These are phyloP conservation scores for Coemansia guatemalensis DNA, from an alignment of 192 early-diverging fungal species.

Conservation along the genomic window DNA sequence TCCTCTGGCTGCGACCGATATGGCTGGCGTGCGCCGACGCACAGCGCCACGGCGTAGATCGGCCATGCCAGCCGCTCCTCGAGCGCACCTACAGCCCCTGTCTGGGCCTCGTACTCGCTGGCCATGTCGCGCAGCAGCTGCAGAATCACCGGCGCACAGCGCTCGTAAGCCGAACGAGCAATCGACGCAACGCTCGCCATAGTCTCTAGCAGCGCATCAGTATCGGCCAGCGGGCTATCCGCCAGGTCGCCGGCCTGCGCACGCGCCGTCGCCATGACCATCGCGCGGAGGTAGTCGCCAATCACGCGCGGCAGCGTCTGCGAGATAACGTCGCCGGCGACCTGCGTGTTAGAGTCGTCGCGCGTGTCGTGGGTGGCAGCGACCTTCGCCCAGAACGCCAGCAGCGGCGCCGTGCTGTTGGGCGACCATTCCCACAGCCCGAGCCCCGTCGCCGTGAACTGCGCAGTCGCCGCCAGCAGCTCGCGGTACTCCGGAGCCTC, in stretches of 20 bases:
- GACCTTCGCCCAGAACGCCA: constrained; percentile 89
- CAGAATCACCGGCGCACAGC: constrained; percentile 55
- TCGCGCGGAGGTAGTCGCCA: constrained; percentile 53
- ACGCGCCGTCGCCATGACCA: constrained; percentile 38
- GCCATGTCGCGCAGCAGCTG: constrained; percentile 61
- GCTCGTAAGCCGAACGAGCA: constrained; percentile 67
- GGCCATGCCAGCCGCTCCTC: constrained; percentile 78
- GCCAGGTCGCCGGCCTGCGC: constrained; percentile 24
- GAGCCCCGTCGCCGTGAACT: constrained; percentile 43
- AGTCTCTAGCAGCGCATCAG: constrained; percentile 62
- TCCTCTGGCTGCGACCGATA: constrained; percentile 77
- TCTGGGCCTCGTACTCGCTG: constrained; percentile 57
- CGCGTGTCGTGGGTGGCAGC: constrained; percentile 54
- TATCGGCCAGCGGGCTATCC: constrained; percentile 46
- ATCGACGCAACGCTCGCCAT: constrained; percentile 70
- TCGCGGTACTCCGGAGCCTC: constrained; percentile 64
- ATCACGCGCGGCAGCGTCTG: constrained; percentile 46
- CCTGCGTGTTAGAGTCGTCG: constrained; percentile 26
- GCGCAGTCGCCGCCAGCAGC: constrained; percentile 28
- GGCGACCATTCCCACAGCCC: constrained; percentile 63
- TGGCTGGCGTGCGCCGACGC: constrained; percentile 70
- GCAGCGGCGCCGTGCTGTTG: constrained; percentile 70
- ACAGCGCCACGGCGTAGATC: constrained; percentile 70
- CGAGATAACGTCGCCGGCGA: constrained; percentile 40
- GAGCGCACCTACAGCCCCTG: constrained; percentile 47